Base-by-base conservation (phyloP, 208 protist species). In the Trypanosoma vivax region DNA sequence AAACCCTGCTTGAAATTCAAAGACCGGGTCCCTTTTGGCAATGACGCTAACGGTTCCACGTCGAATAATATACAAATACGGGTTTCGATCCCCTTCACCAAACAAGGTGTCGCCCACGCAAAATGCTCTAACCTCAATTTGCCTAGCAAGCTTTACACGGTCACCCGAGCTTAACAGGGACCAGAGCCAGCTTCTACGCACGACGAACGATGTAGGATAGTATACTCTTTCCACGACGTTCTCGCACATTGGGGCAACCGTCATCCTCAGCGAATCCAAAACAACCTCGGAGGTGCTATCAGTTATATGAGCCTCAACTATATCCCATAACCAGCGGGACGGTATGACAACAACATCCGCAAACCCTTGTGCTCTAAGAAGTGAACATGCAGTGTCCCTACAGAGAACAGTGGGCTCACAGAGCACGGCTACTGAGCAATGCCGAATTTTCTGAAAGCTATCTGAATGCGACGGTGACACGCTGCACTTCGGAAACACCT, bases 151-250 rank as follows among this genome's bases (percentile, higher is more conserved):
- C 60, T 85, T 78, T 25, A 90, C 74, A 34, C 83, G 79, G 39
- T 90, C 87, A 39, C 76, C 79, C 42, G 70, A 58, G 40, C 70
- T 76, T 13, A 94, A 65, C 38, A 77, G 65, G 16, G 77, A 59
- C 79, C 87, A 90, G 73, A 90, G 73, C 83, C 87, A 94, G 59
- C 81, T 91, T 30, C 83, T 77, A 76, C 82, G 73, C 24, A 88
- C 70, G 30, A 90, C 63, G 30, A 78, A 63, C 14, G 78, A 76
- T 14, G 79, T 90, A 43, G 83, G 71, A 42, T 79, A 91, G 58
- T 86, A 90, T 29, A 54, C 77, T 2, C 53, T 27, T 14, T 65
- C 61, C 54, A 94, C 31, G 29, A 90, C 74, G n/a, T 86, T 77
- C 18, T 50, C 45, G 30, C 78, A 80, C 31, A 74, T 52, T 16